Conservation (phyloP, 2,329 filamentous ascomycete genomes). For the Aureobasidium melanogenum region DNA sequence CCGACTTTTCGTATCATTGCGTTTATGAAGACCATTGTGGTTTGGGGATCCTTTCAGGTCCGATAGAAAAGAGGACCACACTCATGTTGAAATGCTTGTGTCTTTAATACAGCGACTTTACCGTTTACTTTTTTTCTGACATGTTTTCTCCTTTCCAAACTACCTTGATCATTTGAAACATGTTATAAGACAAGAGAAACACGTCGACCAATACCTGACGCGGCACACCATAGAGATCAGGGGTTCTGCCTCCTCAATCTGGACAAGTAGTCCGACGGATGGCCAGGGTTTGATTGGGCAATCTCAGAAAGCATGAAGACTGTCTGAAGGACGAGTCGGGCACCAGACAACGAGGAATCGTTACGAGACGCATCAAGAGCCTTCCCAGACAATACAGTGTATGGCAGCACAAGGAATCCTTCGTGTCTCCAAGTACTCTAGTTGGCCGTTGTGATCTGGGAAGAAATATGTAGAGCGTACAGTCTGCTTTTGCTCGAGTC, state of each 20-base stretch:
- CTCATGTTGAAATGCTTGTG: conserved; percentile 14
- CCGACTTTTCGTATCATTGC: conserved; percentile 15
- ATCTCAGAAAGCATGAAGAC: neutral
- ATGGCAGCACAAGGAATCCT: neutral
- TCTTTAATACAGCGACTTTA: conserved; percentile 14
- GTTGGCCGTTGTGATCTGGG: neutral
- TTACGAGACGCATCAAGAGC: neutral
- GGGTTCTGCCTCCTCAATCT: neutral
- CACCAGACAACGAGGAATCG: neutral
- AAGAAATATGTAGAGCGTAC: neutral
- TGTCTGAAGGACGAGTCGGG: neutral
- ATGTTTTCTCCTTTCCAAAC: neutral
- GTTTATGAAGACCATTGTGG: conserved; percentile 14
- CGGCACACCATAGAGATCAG: neutral
- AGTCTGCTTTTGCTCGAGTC: neutral
- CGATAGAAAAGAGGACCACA: conserved; percentile 14
- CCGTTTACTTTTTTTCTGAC: conserved; percentile 3
- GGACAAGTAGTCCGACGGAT: neutral
- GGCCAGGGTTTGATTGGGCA: neutral
- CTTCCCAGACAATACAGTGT: neutral
- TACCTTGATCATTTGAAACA: neutral
- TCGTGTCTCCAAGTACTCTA: neutral
- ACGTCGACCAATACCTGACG: neutral
- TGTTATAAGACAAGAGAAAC: neutral
- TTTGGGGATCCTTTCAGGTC: conserved; percentile 11